phyloP scores from a whole-genome alignment of 1,139 yeast genomes.

The Pichia sp. region DNA sequence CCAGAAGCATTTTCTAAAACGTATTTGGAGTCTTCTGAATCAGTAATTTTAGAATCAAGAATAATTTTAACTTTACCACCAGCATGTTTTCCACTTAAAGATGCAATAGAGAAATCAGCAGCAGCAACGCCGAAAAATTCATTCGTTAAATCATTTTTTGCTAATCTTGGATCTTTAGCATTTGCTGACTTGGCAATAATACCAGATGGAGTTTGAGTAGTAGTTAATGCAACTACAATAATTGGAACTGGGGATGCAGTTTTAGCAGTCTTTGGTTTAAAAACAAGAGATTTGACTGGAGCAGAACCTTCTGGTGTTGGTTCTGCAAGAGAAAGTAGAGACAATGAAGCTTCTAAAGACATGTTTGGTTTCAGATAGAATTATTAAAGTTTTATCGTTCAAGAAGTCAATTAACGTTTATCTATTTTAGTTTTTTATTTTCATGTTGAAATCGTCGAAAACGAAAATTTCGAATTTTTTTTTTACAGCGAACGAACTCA shows the following conservation, averaged over 20 bases:
- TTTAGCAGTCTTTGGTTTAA: slow-evolving; percentile 89
- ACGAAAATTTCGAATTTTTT: too few relatives aligned
- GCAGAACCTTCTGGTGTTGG: slow-evolving; percentile 40
- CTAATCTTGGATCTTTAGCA: slow-evolving; percentile 83
- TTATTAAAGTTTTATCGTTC: too few relatives aligned
- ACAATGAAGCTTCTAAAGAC: slow-evolving; percentile 51
- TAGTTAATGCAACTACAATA: slow-evolving; percentile 67
- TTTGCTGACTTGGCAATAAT: slow-evolving; percentile 60
- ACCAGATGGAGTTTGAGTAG: slow-evolving; percentile 64
- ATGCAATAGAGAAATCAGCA: slow-evolving; percentile 61
- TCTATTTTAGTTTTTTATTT: too few relatives aligned
- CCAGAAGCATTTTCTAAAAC: slow-evolving; percentile 55
- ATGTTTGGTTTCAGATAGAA: slow-evolving; percentile 22
- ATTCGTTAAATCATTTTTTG: slow-evolving; percentile 70
- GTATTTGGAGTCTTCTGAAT: slow-evolving; percentile 37
- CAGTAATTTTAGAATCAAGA: slow-evolving; percentile 51
- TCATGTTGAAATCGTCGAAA: too few relatives aligned
- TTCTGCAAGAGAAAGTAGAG: slow-evolving; percentile 47
- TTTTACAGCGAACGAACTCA: too few relatives aligned
- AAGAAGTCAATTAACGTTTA: too few relatives aligned
- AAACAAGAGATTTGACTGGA: slow-evolving; percentile 62
- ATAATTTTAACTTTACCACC: slow-evolving; percentile 62
- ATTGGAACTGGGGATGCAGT: slow-evolving; percentile 77
- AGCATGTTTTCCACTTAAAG: slow-evolving; percentile 42
- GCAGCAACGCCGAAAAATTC: slow-evolving; percentile 60